Evolutionary conservation across 2,329 filamentous ascomycete species (phyloP).

Genomic region (Trichoderma endophyticum): DNA sequence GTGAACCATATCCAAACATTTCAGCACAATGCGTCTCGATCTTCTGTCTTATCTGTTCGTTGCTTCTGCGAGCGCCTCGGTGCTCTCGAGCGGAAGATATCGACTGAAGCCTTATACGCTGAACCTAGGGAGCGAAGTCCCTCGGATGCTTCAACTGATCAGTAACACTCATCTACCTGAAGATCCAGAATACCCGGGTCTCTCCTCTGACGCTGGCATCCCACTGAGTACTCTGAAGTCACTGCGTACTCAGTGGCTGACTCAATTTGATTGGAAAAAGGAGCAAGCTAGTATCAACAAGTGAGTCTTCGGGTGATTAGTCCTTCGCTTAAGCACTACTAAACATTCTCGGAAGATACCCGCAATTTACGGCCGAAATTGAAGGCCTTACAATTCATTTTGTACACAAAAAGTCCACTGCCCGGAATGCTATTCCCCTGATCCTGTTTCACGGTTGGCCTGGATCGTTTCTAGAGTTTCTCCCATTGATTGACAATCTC

Average conservation of each 20-base stretch:
- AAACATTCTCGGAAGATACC: neutral
- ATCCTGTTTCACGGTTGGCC: slow-evolving; percentile 45
- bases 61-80: neutral
- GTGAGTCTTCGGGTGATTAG: neutral
- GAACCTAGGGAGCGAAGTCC: neutral
- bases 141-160: slow-evolving; percentile 23
- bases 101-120: neutral
- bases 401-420: slow-evolving; percentile 23
- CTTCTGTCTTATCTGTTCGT: neutral
- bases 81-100: neutral
- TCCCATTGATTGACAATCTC: slow-evolving; percentile 23
- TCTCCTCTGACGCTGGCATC: slow-evolving; percentile 15
- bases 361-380: slow-evolving; percentile 22
- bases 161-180: slow-evolving; percentile 18
- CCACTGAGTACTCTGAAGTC: slow-evolving; percentile 17
- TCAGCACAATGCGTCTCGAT: neutral
- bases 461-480: slow-evolving; percentile 43
- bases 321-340: neutral
- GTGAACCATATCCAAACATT: neutral
- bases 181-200: neutral
- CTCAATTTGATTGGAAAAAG: slow-evolving; percentile 22
- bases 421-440: slow-evolving; percentile 35
- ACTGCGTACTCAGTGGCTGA: slow-evolving; percentile 20
- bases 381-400: slow-evolving; percentile 28
- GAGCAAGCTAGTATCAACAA: slow-evolving; percentile 23